Evolutionary conservation across 768 basidiomycete species (phyloP), one percentile per base, ranked within the genome.

Genomic region (Termitomyces sp.): DNA sequence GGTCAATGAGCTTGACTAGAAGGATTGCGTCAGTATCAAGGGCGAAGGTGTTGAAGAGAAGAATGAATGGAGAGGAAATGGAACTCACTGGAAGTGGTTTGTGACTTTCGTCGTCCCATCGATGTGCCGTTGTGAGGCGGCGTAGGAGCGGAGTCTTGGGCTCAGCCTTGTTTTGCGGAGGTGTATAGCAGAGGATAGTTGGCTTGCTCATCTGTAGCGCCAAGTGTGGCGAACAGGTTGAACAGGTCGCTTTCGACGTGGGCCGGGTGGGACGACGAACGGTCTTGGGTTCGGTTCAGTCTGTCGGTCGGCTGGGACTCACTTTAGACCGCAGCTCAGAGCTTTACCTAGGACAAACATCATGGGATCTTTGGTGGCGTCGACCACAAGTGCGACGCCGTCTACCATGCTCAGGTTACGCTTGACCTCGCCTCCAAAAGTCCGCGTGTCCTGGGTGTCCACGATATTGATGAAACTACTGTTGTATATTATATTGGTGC

Each of bases 381-480:
- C 84, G 18, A 86, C 79, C 3, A 86, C 72, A n/a, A 86, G 76
- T 15, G 83, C 83, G 12, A 84, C 84, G 33, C 84, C 84, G 61
- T 85, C 85, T 12, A 86, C 81, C 78, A 86, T 85, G 62, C 82
- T 82, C 74, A 84, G 74, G 3, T 84, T 80, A 57, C 84, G 79
- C 63, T 86, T 84, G 9, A 86, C 84, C 68, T 86, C 85, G 58
- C 84, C 84, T 38, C 84, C 84, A 71, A 86, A n/a, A 85, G 65
- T 86, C 85, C 7, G 84, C 84, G 69, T 86, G 85, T 55, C 85
- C 84, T 0, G 84, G 0, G 85, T 86, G 65, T 86, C 85, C 61
- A 85, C 81, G 62, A 86, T 82, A 57, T 85, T 86, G 63, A 84
- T 82, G 4, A 80, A 73, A 65, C 78, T 79, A 2, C 77, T 75